Conservation (phyloP, 495 filamentous ascomycete species). For the Penicillium dipodomyicola region DNA sequence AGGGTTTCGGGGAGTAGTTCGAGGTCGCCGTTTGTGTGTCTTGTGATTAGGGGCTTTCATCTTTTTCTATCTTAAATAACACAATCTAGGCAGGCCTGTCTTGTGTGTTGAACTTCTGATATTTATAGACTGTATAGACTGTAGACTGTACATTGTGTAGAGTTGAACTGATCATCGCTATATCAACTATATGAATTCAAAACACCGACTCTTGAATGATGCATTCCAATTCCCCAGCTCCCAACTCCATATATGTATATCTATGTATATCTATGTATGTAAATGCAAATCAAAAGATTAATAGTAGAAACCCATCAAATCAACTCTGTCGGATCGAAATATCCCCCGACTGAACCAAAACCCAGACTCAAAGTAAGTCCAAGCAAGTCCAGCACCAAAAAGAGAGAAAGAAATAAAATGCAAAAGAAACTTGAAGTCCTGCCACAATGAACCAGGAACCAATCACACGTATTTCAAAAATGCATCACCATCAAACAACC, state of each 20-base stretch:
- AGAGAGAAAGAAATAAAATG: slow-evolving; percentile 2
- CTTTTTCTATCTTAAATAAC: slow-evolving; percentile 24
- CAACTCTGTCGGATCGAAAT: slow-evolving; percentile 10
- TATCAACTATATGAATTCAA: background rate
- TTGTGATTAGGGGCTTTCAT: slow-evolving; percentile 8
- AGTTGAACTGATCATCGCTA: background rate
- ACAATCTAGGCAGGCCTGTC: slow-evolving; percentile 27
- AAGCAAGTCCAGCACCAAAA: background rate
- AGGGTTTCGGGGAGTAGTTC: slow-evolving; percentile 3
- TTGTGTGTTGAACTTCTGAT: slow-evolving; percentile 1
- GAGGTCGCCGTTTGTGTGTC: background rate
- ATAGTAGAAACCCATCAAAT: slow-evolving; percentile 8
- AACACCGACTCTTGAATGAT: background rate
- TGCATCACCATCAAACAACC: slow-evolving; percentile 21
- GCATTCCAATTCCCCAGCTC: slow-evolving; percentile 7
- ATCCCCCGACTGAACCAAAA: slow-evolving; percentile 6
- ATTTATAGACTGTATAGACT: background rate
- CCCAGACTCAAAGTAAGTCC: slow-evolving; percentile 1
- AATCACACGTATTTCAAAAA: background rate
- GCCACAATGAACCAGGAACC: background rate
- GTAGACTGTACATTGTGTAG: background rate
- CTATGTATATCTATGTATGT: slow-evolving; percentile 11
- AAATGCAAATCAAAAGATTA: slow-evolving; percentile 10
- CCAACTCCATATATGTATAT: slow-evolving; percentile 11
- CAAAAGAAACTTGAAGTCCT: background rate